Percentiles rank a stretch among this genome's conserved stretches.
Evolutionary conservation across 345 rosid species (phyloP).

Genomic region (Sapria himalayana): DNA sequence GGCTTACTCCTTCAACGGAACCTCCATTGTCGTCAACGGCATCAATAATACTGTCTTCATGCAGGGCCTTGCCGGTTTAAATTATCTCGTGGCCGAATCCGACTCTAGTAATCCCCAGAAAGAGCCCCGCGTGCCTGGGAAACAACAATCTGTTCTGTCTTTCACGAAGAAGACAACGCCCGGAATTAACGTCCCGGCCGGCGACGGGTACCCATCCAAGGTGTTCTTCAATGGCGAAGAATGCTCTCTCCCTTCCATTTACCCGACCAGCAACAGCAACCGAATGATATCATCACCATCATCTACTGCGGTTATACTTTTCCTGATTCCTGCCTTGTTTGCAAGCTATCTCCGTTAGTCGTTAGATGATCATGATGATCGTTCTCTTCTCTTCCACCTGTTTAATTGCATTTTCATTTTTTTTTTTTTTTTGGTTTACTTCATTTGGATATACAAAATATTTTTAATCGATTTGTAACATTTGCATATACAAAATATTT

Average conservation of each 20-base stretch:
- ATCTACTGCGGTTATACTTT: too few relatives aligned
- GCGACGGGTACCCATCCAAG: conserved; percentile 82
- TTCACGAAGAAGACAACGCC: conserved; percentile 63
- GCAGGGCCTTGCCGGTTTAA: conserved; percentile 63
- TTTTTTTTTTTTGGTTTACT: too few relatives aligned
- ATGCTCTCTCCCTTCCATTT: conserved; percentile 47
- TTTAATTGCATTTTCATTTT: too few relatives aligned
- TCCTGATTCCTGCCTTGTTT: too few relatives aligned
- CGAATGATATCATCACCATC: conserved; percentile 16
- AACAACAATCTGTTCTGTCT: conserved; percentile 72
- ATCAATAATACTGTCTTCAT: conserved; percentile 43
- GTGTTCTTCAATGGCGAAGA: conserved; percentile 92
- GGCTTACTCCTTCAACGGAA: conserved; percentile 70
- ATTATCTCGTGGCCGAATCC: conserved; percentile 56
- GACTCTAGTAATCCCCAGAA: conserved; percentile 36
- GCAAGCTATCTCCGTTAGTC: too few relatives aligned
- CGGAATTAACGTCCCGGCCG: conserved; percentile 39
- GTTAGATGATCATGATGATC: too few relatives aligned
- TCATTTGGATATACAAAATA: too few relatives aligned
- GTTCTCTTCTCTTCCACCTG: too few relatives aligned
- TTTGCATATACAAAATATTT: too few relatives aligned
- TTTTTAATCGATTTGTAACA: too few relatives aligned
- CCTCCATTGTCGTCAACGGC: conserved; percentile 13
- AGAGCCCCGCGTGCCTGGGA: conserved; percentile 68
- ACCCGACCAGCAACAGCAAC: conserved; percentile 27